Conservation (phyloP, 2,329 filamentous ascomycete species). For the Pseudogymnoascus sp. region DNA sequence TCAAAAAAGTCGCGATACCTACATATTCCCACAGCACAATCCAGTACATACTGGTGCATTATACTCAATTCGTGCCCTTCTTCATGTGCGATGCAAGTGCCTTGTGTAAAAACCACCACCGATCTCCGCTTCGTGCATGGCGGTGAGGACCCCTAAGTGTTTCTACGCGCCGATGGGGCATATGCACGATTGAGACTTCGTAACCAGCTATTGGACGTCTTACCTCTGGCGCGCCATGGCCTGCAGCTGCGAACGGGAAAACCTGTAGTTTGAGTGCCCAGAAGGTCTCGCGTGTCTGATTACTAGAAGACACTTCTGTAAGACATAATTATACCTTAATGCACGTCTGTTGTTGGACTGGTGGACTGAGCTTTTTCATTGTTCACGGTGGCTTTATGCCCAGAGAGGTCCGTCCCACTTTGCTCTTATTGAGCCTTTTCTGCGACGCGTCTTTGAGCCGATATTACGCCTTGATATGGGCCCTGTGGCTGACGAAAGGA, state of each 20-base stretch:
- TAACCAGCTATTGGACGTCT: not conserved
- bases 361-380: constrained; percentile 2
- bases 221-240: not conserved
- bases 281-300: constrained; percentile 1
- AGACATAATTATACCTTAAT: constrained; percentile 5
- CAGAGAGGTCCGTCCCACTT: constrained; percentile 2
- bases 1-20: not conserved
- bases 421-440: not conserved
- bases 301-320: constrained; percentile 1
- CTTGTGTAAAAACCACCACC: not conserved
- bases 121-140: not conserved
- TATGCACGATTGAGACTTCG: not conserved
- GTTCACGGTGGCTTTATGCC: not conserved
- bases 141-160: constrained; percentile 7
- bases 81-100: not conserved
- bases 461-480: constrained; percentile 1
- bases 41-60: not conserved
- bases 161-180: constrained; percentile 1
- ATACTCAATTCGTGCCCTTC: not conserved
- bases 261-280: not conserved
- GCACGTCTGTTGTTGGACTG: not conserved
- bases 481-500: not conserved
- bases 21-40: not conserved
- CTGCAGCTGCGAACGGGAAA: constrained; percentile 2
- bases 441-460: not conserved